Conservation (phyloP, 2,329 filamentous ascomycete species). For the Passalora sequoiae region DNA sequence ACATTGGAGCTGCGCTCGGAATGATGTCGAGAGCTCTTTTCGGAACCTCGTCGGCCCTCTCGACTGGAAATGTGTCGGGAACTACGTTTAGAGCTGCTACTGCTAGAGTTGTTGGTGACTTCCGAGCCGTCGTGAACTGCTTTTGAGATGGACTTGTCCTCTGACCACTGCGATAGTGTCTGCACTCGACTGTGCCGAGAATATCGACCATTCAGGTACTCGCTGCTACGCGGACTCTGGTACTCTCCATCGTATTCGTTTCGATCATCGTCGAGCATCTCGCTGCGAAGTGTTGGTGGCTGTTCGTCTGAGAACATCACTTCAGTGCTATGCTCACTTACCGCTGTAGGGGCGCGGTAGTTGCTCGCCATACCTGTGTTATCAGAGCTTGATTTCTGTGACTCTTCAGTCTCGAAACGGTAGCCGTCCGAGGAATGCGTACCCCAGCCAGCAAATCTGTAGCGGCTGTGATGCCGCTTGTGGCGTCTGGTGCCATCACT, state of each 20-base stretch:
- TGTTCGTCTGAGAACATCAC: conserved; percentile 2
- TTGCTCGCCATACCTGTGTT: conserved; percentile 1
- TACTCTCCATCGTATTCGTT: neutral
- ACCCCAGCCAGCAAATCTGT: conserved; percentile 16
- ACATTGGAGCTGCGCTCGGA: neutral
- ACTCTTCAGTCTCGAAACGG: neutral
- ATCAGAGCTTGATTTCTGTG: neutral
- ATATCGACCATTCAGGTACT: neutral
- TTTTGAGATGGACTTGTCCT: neutral
- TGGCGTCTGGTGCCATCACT: conserved; percentile 15
- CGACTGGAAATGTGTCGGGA: neutral
- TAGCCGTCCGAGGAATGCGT: conserved; percentile 4
- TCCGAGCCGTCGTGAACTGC: conserved; percentile 2
- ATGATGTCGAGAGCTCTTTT: neutral
- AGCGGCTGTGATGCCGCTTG: conserved; percentile 13
- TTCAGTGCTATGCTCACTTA: conserved; percentile 10
- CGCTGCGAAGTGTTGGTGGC: neutral
- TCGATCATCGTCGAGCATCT: neutral
- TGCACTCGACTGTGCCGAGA: neutral
- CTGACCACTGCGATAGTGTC: conserved; percentile 3
- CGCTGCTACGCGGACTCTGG: neutral
- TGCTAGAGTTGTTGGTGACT: neutral
- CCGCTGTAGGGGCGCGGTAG: conserved; percentile 7
- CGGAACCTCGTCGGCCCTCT: neutral
- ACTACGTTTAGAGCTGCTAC: neutral